Conservation (phyloP, 2,329 filamentous ascomycete genomes). For the Neocatenulostroma microsporum region DNA sequence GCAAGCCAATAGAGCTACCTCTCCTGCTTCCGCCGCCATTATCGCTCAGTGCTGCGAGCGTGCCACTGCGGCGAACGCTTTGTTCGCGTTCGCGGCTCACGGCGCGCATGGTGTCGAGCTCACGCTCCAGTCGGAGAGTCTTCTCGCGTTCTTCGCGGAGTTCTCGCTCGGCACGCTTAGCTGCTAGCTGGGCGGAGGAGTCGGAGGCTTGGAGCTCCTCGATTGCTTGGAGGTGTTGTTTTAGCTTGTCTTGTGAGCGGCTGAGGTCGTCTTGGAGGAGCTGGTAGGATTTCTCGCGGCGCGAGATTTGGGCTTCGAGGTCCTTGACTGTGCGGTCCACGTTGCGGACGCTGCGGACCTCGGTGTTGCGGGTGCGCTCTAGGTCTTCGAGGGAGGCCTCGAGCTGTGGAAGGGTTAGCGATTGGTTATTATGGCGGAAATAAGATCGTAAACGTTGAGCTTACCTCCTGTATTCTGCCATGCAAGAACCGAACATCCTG, state of each 20-base stretch:
- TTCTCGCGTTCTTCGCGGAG: conserved; percentile 83
- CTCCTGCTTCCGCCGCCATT: conserved; percentile 36
- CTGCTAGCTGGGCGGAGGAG: conserved; percentile 68
- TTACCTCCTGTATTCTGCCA: conserved; percentile 89
- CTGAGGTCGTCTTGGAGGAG: conserved; percentile 75
- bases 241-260: conserved; percentile 82
- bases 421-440: no score
- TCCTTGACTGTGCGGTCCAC: conserved; percentile 92
- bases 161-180: conserved; percentile 81
- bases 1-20: conserved; percentile 34
- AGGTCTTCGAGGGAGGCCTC: conserved; percentile 68
- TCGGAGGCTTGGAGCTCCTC: conserved; percentile 90
- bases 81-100: conserved; percentile 55
- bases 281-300: conserved; percentile 77
- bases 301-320: conserved; percentile 82
- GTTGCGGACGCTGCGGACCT: conserved; percentile 81
- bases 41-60: conserved; percentile 36
- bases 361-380: conserved; percentile 70
- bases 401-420: conserved; percentile 28
- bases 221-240: conserved; percentile 80
- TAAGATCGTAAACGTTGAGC: conserved; percentile 37
- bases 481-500: conserved; percentile 94
- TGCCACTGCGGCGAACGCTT: conserved; percentile 24
- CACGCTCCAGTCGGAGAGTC: conserved; percentile 70
- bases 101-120: conserved; percentile 73